Evolutionary conservation across 2,329 filamentous ascomycete genomes (phyloP).

Genomic region (Lojkania enalia): DNA sequence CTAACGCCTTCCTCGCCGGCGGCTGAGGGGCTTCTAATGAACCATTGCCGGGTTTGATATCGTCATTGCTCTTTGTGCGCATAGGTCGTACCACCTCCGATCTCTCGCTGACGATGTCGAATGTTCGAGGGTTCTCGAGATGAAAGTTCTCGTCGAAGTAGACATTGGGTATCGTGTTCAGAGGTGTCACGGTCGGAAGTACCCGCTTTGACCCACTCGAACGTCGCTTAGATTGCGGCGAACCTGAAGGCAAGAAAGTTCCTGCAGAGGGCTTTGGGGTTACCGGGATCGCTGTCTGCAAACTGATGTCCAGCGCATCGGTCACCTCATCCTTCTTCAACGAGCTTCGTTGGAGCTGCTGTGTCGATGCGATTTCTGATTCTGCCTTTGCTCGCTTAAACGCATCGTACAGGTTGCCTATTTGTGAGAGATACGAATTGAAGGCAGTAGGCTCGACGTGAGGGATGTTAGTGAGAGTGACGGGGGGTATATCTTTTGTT

Average conservation of each 20-base stretch:
- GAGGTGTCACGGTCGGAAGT: constrained; percentile 74
- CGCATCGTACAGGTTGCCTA: constrained; percentile 86
- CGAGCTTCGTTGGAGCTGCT: constrained; percentile 51
- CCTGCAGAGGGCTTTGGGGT: constrained; percentile 47
- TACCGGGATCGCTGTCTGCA: constrained; percentile 38
- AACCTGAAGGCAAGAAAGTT: constrained; percentile 50
- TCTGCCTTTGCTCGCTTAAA: constrained; percentile 81
- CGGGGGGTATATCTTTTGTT: constrained; percentile 86
- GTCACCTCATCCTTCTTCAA: constrained; percentile 54
- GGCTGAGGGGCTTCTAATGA: constrained; percentile 59
- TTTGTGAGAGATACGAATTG: constrained; percentile 79
- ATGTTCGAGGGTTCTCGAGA: constrained; percentile 92
- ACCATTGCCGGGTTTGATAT: constrained; percentile 61
- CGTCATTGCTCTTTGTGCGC: constrained; percentile 52
- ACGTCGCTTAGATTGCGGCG: constrained; percentile 54
- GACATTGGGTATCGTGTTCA: constrained; percentile 88
- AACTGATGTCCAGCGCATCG: constrained; percentile 50
- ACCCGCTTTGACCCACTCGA: constrained; percentile 61
- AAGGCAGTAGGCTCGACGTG: constrained; percentile 81
- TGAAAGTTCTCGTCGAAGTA: constrained; percentile 97
- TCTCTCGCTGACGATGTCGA: constrained; percentile 93
- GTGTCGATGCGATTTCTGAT: constrained; percentile 63
- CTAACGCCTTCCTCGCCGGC: constrained; percentile 75
- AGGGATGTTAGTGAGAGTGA: constrained; percentile 84
- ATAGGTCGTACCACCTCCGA: constrained; percentile 86